phyloP scores from a whole-genome alignment of 768 basidiomycete genomes.

The Calocybe gangraenosa region DNA sequence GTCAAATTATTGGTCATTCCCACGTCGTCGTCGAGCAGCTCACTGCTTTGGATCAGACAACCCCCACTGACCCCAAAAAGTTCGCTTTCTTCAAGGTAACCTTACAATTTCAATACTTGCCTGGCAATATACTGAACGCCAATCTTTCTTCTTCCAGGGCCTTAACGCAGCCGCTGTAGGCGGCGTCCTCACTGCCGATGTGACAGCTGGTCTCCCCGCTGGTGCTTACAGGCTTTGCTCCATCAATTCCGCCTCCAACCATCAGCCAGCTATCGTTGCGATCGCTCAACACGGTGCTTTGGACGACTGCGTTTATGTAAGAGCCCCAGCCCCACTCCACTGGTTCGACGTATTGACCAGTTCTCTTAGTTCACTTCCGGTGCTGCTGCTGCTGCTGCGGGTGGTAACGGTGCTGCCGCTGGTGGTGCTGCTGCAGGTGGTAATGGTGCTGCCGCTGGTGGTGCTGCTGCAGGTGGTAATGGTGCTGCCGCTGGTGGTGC shows the following conservation, averaged over 20 bases:
- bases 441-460: slow-evolving; percentile 16
- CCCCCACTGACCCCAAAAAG: slow-evolving; percentile 37
- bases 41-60: slow-evolving; percentile 34
- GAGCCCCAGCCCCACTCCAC: neutral
- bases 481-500: slow-evolving; percentile 8
- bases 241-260: slow-evolving; percentile 55
- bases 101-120: too few relatives aligned
- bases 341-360: slow-evolving; percentile 3
- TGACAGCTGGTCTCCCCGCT: slow-evolving; percentile 51
- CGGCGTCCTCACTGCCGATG: slow-evolving; percentile 46
- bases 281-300: slow-evolving; percentile 58
- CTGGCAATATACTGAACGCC: neutral
- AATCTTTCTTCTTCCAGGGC: slow-evolving; percentile 22
- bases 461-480: slow-evolving; percentile 6
- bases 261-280: slow-evolving; percentile 53
- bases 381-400: slow-evolving; percentile 14
- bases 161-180: slow-evolving; percentile 39
- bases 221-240: slow-evolving; percentile 58
- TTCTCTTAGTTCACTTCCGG: slow-evolving; percentile 28
- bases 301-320: slow-evolving; percentile 58
- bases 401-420: slow-evolving; percentile 11
- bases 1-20: slow-evolving; percentile 45
- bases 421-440: slow-evolving; percentile 15
- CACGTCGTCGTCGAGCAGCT: slow-evolving; percentile 52
- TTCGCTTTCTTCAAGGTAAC: slow-evolving; percentile 52